Evolutionary conservation across 148 eudicot genomes (phyloP).

Genomic region (Chenopodium berlandieri): DNA sequence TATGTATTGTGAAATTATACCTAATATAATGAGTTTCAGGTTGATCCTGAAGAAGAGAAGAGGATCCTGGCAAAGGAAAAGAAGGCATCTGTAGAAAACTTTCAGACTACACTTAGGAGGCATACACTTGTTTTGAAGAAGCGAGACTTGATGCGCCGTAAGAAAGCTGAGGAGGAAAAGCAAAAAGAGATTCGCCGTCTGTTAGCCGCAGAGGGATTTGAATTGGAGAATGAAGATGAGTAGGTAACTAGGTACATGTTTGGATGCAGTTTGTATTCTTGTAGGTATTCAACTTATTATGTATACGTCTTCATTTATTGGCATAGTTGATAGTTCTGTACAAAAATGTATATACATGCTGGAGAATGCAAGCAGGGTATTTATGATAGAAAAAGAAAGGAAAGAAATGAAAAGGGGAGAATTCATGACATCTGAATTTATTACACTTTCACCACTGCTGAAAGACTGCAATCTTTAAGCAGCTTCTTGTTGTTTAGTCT

Average conservation of each 20-base stretch:
- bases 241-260: slow-evolving; percentile 29
- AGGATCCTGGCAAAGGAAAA: slow-evolving; percentile 74
- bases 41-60: slow-evolving; percentile 94
- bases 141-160: slow-evolving; percentile 72
- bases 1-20: background rate
- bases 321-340: slow-evolving; percentile 12
- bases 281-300: background rate
- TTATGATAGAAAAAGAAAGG: background rate
- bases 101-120: slow-evolving; percentile 64
- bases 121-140: slow-evolving; percentile 86
- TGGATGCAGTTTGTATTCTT: background rate
- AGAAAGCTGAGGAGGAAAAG: slow-evolving; percentile 84
- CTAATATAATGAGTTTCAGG: slow-evolving; percentile 33
- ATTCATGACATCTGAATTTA: background rate
- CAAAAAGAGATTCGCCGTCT: slow-evolving; percentile 60
- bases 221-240: slow-evolving; percentile 70
- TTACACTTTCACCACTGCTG: background rate
- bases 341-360: slow-evolving; percentile 7
- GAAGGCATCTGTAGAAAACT: slow-evolving; percentile 76
- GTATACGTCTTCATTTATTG: slow-evolving; percentile 15
- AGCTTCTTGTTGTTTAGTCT: background rate
- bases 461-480: too few species aligned
- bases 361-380: background rate
- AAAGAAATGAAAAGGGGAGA: background rate
- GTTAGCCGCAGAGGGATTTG: slow-evolving; percentile 91